phyloP scores from a whole-genome alignment of 2,329 filamentous ascomycete species.

The Scedosporium aurantiacum region DNA sequence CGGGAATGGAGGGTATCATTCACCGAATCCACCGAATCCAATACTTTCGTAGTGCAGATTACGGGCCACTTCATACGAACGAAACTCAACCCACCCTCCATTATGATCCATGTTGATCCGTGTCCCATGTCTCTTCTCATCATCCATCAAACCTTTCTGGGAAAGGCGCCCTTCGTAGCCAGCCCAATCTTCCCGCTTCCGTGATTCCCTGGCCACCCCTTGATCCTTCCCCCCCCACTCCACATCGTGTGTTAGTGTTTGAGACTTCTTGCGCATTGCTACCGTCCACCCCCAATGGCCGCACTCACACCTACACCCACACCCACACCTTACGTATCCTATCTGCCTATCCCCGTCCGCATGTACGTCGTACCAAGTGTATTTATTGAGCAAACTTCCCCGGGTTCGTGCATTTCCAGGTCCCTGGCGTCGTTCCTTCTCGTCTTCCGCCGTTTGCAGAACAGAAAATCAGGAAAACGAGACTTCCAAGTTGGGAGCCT shows the following conservation, averaged over 20 bases:
- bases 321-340: neutral
- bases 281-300: neutral
- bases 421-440: neutral
- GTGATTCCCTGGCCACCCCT: neutral
- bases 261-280: neutral
- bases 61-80: too few species aligned
- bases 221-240: neutral
- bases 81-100: too few species aligned
- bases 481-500: too few species aligned
- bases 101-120: too few species aligned
- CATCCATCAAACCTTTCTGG: neutral
- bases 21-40: too few species aligned
- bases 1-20: neutral
- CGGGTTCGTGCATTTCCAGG: neutral
- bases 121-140: too few species aligned
- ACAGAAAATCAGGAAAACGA: neutral
- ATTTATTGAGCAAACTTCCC: neutral
- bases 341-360: neutral
- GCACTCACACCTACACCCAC: neutral
- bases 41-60: too few species aligned
- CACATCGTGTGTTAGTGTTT: neutral
- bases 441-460: neutral
- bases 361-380: neutral
- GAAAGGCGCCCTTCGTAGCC: neutral
- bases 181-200: neutral